Base-by-base conservation (phyloP, 768 basidiomycete genomes). In the Amanita polypyramis region DNA sequence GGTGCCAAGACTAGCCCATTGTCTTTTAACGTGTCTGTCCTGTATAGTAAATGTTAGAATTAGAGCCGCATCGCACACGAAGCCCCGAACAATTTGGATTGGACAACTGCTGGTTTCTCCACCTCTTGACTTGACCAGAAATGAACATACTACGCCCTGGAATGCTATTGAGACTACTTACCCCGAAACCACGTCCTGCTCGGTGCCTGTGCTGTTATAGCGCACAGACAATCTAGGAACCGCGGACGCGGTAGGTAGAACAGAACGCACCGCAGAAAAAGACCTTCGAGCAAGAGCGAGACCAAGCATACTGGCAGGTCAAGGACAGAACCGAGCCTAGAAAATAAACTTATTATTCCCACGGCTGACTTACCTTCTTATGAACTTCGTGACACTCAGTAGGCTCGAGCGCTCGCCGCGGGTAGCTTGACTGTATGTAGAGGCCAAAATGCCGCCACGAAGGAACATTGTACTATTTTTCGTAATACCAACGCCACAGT, bases 1-100 rank as follows among this genome's bases (percentile, higher is more conserved):
- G 60, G 60, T 49, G 61, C 57, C 33, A 30, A 15, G 10, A 7
- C 29, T 44, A 12, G 25, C 7, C 25, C 25, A 27, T 27, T 27
- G 25, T 3, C 10, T 20, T 30, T 33, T 12, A 15, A 33, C 9
- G 43, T 8, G 17, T 23, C 30, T 15, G 11, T 34, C 17, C 43
- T 45, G n/a, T 14, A 14, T n/a, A 10, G 19, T 8, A 10, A 20
- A 40, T 10, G 23, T 40, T 8, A 27, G 9, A 5, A 27, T 5
- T 10, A 40, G 12, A 21, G 20, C 6, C 39, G 11, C 23, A 12
- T 4, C 7, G 20, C 39, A 14, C 8, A 40, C 39, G 17, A 20
- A 19, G 39, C 5, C 2, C 19, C 19, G 21, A 40, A 40, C 19
- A 2, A 19, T 19, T 21, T 8, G 20, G 8, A 20, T 19, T 21